These are phyloP conservation scores for Crithidia thermophila DNA, from an alignment of 208 protist species.

Conservation along the genomic window DNA sequence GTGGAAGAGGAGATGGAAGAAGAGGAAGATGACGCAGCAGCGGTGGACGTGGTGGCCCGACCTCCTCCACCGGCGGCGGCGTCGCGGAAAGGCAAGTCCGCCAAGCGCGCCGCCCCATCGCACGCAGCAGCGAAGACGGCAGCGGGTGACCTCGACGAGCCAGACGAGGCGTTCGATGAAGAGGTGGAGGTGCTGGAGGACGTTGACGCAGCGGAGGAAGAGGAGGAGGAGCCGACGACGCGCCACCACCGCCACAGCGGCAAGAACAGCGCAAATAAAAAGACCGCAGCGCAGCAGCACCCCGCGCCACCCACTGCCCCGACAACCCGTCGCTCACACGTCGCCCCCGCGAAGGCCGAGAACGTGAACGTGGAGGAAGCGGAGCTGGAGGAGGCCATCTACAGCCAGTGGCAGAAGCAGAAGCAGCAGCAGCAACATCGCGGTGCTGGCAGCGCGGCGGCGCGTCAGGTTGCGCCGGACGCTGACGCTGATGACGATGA, in stretches of 20 bases:
- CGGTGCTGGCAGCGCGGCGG: background rate
- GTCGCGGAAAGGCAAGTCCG: conserved; percentile 2
- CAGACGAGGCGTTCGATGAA: background rate
- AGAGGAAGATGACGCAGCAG: conserved; percentile 19
- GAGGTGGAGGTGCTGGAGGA: conserved; percentile 25
- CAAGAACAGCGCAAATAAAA: background rate
- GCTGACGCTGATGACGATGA: conserved; percentile 30
- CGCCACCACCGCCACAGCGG: conserved; percentile 9
- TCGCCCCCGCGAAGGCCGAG: background rate
- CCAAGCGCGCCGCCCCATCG: background rate
- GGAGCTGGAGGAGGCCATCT: conserved; percentile 22
- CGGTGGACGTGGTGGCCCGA: too few relatives aligned
- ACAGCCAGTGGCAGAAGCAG: conserved; percentile 29
- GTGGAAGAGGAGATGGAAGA: conserved; percentile 17
- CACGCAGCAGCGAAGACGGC: background rate
- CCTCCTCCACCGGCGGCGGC: conserved; percentile 8
- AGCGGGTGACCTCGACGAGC: background rate
- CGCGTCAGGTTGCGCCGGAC: too few relatives aligned
- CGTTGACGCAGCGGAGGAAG: conserved; percentile 27
- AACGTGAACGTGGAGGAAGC: conserved; percentile 9
- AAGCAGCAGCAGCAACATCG: conserved; percentile 15
- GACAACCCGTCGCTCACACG: conserved; percentile 11
- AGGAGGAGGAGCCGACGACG: conserved; percentile 28
- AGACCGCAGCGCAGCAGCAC: background rate
- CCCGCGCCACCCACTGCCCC: conserved; percentile 9